These are phyloP conservation scores for Chaetomiaceae sp. DNA, from an alignment of 2,329 filamentous ascomycete genomes.

Conservation along the genomic window DNA sequence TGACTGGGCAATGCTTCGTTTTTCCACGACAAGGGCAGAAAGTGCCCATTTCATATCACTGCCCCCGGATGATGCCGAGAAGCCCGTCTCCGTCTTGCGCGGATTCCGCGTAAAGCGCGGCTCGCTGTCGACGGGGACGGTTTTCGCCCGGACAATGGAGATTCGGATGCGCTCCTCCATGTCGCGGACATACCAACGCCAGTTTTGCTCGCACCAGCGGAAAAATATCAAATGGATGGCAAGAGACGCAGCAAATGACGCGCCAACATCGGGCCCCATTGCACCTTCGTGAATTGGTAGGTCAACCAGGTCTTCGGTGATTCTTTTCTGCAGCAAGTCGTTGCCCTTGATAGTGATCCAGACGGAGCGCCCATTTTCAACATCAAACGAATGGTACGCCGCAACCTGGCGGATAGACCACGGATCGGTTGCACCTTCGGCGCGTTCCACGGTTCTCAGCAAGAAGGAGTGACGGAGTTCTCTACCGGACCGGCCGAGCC, in stretches of 20 bases:
- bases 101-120: too few species aligned
- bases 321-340: slow-evolving; percentile 3
- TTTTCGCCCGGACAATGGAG: not conserved
- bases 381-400: slow-evolving; percentile 11
- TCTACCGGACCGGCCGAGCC: slow-evolving; percentile 6
- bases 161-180: slow-evolving; percentile 4
- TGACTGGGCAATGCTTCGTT: not conserved
- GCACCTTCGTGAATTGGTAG: not conserved
- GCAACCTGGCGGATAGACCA: slow-evolving; percentile 11
- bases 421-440: not conserved
- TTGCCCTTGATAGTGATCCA: slow-evolving; percentile 12
- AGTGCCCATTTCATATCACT: not conserved
- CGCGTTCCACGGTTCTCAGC: slow-evolving; percentile 5
- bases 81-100: too few species aligned
- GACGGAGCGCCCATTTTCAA: not conserved
- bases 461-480: slow-evolving; percentile 9
- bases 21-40: not conserved
- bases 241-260: not conserved
- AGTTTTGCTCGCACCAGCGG: slow-evolving; percentile 10
- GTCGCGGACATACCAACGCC: slow-evolving; percentile 14
- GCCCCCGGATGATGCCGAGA: not conserved
- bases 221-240: slow-evolving; percentile 8
- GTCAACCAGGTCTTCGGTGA: slow-evolving; percentile 4
- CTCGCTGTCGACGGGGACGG: slow-evolving; percentile 1
- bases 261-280: not conserved